Evolutionary conservation across 148 eudicot species (phyloP), one percentile per base, ranked within the genome.

Genomic region (Salicornia ramosissima): DNA sequence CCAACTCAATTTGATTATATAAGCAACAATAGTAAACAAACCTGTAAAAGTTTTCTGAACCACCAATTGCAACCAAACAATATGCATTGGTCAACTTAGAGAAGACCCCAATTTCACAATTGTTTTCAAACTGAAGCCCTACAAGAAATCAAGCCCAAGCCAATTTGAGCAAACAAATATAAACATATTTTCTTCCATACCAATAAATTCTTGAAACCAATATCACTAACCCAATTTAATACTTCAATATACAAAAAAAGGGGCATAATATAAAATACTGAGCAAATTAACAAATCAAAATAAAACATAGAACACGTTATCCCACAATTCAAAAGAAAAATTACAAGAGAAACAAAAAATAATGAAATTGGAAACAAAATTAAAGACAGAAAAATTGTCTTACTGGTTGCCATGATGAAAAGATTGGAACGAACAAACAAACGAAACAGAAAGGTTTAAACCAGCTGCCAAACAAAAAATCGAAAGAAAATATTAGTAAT

Each of bases 81-180:
- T 93, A 93, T 0, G 94, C 87, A 66, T 93, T 90, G 29, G 98
- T 90, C 69, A 93, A 84, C 88, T 93, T 93, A n/a, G 98, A 85
- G 62, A 93, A 93, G 7, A 88, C 96, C 52, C 96, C 98, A 62
- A 93, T 33, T 45, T 93, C 96, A 84, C 95, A 83, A 28, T 83
- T 80, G 81, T 93, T 93, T 79, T 93, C 98, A 70, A 90, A 90
- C 55, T 88, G 98, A 83, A 93, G 83, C 70, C 98, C 98, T 93
- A 58, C 65, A 61, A 36, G 8, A 36, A 36, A 3, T 36, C 40
- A 4, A 36, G 8, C 4, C 4, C 40, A 36, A 36, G 8, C 40
- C 40, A 36, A 36, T 36, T 36, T 36, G 40, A 36, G 40, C 40
- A 36, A 3, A 36, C 8, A 36, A 36, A 3, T 8, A 36, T 8